Evolutionary conservation across 345 rosid species (phyloP).

Genomic region (Eucalyptus cladocalyx): DNA sequence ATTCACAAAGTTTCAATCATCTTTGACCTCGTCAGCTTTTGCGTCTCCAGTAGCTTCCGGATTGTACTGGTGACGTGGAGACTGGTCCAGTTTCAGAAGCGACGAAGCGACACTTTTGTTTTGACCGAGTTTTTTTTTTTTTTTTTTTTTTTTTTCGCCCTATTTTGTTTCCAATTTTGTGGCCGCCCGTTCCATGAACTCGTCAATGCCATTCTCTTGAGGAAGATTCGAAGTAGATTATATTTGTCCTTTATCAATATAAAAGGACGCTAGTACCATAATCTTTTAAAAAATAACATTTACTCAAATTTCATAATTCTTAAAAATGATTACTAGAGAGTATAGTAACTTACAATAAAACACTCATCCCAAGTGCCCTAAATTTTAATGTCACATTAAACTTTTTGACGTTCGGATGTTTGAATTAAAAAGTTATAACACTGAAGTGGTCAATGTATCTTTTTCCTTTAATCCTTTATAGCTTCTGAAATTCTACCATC

Average conservation of each 20-base stretch:
- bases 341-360: not conserved
- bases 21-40: not conserved
- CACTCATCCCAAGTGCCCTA: accelerated
- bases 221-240: not conserved
- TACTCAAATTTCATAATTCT: not conserved
- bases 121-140: not conserved
- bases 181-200: not conserved
- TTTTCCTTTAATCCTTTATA: not conserved
- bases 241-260: not conserved
- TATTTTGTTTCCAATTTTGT: not conserved
- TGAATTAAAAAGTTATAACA: not conserved
- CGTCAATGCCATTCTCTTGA: not conserved
- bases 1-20: not conserved
- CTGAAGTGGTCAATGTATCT: not conserved
- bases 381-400: not conserved
- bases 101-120: not conserved
- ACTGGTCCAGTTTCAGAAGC: not conserved
- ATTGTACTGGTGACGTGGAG: not conserved
- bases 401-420: accelerated
- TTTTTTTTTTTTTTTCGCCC: not conserved
- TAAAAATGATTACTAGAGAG: not conserved
- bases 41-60: not conserved
- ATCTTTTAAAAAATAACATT: not conserved
- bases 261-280: not conserved
- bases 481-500: not conserved